Conservation (phyloP, 495 filamentous ascomycete species). For the Xylaria curta region DNA sequence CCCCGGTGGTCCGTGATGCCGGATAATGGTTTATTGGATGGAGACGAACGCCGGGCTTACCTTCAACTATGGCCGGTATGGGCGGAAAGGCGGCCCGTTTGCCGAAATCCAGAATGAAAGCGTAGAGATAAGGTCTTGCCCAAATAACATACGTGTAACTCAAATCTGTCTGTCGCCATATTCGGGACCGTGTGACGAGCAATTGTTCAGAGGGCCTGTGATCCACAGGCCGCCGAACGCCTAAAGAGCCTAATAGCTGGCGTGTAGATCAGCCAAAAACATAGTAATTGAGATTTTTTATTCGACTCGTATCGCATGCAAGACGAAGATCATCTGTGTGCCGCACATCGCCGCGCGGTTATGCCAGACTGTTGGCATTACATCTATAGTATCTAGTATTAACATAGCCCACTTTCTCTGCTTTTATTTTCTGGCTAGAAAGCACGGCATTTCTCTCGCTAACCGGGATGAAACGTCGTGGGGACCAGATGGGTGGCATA, state of each 20-base stretch:
- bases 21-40: constrained; percentile 20
- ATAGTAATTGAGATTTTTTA: constrained; percentile 15
- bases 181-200: background rate
- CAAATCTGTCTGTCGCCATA: constrained; percentile 13
- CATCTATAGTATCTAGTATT: constrained; percentile 5
- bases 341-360: constrained; percentile 26
- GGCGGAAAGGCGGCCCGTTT: constrained; percentile 25
- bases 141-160: constrained; percentile 13
- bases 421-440: constrained; percentile 3
- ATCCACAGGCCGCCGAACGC: constrained; percentile 19
- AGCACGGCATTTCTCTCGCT: constrained; percentile 20
- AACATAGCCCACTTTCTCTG: constrained; percentile 19
- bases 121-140: constrained; percentile 19
- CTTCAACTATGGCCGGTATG: constrained; percentile 11
- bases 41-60: constrained; percentile 13
- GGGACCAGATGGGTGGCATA: constrained; percentile 10
- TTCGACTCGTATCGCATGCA: constrained; percentile 20
- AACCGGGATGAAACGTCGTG: constrained; percentile 28
- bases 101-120: constrained; percentile 4
- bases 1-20: constrained; percentile 27
- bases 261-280: constrained; percentile 19
- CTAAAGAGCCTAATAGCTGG: constrained; percentile 28
- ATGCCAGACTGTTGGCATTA: constrained; percentile 19
- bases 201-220: background rate
- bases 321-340: constrained; percentile 25